phyloP scores from a whole-genome alignment of 108 stramenopile species.

The Aurantiochytrium sp. region DNA sequence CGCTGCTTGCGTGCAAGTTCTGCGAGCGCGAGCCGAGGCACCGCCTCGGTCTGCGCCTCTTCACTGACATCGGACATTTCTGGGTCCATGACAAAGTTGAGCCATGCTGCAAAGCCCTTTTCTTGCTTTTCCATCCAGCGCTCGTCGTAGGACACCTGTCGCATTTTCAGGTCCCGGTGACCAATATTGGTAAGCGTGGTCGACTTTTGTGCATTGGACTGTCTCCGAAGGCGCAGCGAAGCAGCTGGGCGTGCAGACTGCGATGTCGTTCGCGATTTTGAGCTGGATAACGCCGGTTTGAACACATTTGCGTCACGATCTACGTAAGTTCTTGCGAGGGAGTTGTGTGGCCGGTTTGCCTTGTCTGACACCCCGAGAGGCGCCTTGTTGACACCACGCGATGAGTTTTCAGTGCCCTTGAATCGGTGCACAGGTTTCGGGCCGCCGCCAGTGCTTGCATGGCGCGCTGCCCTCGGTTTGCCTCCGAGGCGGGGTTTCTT shows the following conservation, averaged over 20 bases:
- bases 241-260: not conserved
- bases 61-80: not conserved
- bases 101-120: slow-evolving; percentile 14
- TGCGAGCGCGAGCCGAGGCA: not conserved
- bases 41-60: not conserved
- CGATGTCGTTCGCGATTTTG: no score
- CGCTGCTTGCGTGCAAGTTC: not conserved
- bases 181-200: not conserved
- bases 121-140: slow-evolving; percentile 17
- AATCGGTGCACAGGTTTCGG: not conserved
- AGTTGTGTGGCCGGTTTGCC: not conserved
- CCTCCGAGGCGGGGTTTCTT: not conserved
- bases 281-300: no score
- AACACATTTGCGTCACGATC: no score
- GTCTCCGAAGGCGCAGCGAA: not conserved
- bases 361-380: not conserved
- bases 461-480: not conserved
- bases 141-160: not conserved
- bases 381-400: not conserved
- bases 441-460: not conserved
- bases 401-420: not conserved
- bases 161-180: not conserved
- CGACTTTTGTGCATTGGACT: not conserved
- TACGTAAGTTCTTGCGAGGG: not conserved
- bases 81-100: slow-evolving; percentile 5